Conservation (phyloP, 352 stramenopile genomes). For the Elongisporangium prolatum region DNA sequence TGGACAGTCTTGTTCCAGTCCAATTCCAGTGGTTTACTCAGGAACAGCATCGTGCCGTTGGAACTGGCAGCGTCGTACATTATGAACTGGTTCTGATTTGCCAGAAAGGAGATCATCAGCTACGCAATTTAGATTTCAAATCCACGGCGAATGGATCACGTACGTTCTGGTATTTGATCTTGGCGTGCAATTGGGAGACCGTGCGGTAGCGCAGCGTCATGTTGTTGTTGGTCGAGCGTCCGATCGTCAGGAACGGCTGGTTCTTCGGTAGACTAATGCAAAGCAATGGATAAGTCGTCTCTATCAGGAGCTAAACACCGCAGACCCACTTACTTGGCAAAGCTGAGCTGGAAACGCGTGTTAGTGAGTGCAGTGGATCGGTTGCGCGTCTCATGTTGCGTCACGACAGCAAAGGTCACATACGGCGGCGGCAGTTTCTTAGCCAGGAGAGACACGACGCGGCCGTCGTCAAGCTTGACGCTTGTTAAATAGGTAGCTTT, state of each 20-base stretch:
- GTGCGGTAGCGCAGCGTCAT: conserved; percentile 84
- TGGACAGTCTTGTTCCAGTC: conserved; percentile 82
- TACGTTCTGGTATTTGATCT: conserved; percentile 80
- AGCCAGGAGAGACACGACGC: conserved; percentile 80
- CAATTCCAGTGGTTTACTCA: conserved; percentile 72
- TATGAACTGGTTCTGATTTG: conserved; percentile 62
- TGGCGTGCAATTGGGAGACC: conserved; percentile 81
- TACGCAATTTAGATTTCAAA: too few relatives aligned
- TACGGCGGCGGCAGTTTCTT: conserved; percentile 87
- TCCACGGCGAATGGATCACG: too few relatives aligned
- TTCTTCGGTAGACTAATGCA: conserved; percentile 47
- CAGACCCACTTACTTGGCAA: conserved; percentile 67
- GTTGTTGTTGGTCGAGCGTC: conserved; percentile 78
- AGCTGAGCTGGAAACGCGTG: conserved; percentile 91
- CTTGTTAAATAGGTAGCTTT: conserved; percentile 89
- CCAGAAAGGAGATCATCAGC: conserved; percentile 6
- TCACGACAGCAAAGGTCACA: conserved; percentile 90
- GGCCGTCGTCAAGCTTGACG: conserved; percentile 82
- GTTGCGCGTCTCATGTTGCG: conserved; percentile 83
- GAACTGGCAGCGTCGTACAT: conserved; percentile 71
- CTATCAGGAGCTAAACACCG: background rate
- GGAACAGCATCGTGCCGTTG: conserved; percentile 85
- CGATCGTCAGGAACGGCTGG: conserved; percentile 73
- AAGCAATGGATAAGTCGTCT: background rate
- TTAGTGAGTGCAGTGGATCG: conserved; percentile 84